Evolutionary conservation across 148 eudicot genomes (phyloP), one percentile per base, ranked within the genome.

Genomic region (Amaranthus cruentus): DNA sequence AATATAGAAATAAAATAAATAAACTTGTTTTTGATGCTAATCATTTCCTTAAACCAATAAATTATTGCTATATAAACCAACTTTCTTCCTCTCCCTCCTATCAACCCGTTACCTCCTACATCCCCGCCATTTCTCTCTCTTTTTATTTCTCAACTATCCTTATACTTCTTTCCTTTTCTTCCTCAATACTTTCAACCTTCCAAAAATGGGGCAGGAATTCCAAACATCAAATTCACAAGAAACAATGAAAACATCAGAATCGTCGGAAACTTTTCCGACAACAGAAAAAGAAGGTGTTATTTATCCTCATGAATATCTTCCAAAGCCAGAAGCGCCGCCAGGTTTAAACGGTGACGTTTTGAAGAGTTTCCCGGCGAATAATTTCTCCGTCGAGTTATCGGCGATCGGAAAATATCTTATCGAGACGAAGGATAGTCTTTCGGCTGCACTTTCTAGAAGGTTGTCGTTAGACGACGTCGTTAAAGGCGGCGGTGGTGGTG

Each of bases 331-430:
- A 69, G 76, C 88, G 5, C 93, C 97, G 56, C 78, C 84, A 2
- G 91, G 89, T 6, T 11, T 88, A 48, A 67, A 60, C 77, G 75
- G 14, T 38, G 75, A 4, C 44, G 75, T 48, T 18, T 43, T 10
- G 43, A 57, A 75, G 5, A 6, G 50, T 28, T 55, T 78, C 63
- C 55, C 82, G 59, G 71, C 57, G 46, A 83, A 83, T 8, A 75
- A 64, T 2, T 52, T 72, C 47, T 5, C 75, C 46, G 78, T 76
- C 15, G 87, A 81, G 56, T 72, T 82, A 66, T 85, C 92, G 70
- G 75, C 88, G 28, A 87, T 95, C 65, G 93, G 96, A 10, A 84
- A 83, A 48, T 95, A 84, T 76, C 49, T 95, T 9, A 73, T 85
- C 12, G 87, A 92, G 67, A 88, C 88, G 70, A 85, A 86, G 73